Evolutionary conservation across 768 basidiomycete genomes (phyloP), one percentile per base, ranked within the genome.

Genomic region (Serpula lacrymans): DNA sequence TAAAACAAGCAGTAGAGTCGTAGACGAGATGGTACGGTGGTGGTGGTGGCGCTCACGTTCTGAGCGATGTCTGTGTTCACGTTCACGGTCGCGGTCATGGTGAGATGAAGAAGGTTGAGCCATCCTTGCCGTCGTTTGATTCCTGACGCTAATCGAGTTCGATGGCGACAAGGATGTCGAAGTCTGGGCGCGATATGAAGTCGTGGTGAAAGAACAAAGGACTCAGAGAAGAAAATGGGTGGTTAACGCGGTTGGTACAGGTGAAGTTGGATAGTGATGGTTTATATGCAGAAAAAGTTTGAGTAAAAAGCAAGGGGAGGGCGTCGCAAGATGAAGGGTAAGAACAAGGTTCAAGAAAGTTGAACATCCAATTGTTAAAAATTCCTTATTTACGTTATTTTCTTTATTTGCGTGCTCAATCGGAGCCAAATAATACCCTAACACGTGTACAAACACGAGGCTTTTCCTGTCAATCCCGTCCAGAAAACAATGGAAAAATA

Each of bases 21-120:
- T 92, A 11, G 89, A 91, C 7, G 89, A 91, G 46, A 92, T 89
- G 40, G 89, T 90, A 43, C 89, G 74, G 53, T 85, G 81, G 43
- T 88, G 85, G 57, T 84, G 87, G 54, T 82, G 81, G 35, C 78
- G 78, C 29, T 77, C 75, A 18, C 69, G 65, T 33, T 80, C 77
- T 50, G 82, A 76, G 52, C 80, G 72, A 63, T 75, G 58, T 65
- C 75, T 57, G 48, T 65, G 68, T 42, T 67, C 63, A 26, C 71
- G 65, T 33, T 74, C 61, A 43, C 77, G 78, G 6, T 73, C 82
- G 58, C 82, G 68, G 31, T 79, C 74, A 45, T 72, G 80, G 51
- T 87, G 87, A 22, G 88, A 89, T 18, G 88, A 88, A 22, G 86
- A 88, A 39, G 87, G 87, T 65, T 87, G 80, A 46, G 88, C 88